Evolutionary conservation across 2,329 filamentous ascomycete genomes (phyloP).

Genomic region (Colletotrichum camelliae): DNA sequence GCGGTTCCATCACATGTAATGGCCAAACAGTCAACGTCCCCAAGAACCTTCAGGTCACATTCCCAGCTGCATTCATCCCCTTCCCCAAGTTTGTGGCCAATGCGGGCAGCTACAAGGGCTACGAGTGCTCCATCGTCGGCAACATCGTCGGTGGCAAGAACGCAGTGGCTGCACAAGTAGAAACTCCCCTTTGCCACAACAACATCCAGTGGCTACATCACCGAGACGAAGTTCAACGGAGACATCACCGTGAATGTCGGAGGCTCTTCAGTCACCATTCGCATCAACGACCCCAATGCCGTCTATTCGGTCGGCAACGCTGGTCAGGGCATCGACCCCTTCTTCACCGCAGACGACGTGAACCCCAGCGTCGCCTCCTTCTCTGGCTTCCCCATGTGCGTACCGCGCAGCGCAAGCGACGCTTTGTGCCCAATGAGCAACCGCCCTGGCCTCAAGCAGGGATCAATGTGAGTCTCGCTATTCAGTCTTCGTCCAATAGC

Average conservation of each 20-base stretch:
- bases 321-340: conserved; percentile 29
- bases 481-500: rapidly evolving
- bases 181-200: conserved; percentile 38
- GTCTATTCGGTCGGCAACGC: conserved; percentile 43
- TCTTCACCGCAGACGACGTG: conserved; percentile 51
- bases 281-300: conserved; percentile 49
- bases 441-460: conserved; percentile 27
- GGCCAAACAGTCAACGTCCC: conserved; percentile 21
- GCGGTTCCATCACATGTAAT: conserved; percentile 20
- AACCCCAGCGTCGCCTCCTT: conserved; percentile 52
- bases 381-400: conserved; percentile 57
- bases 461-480: conserved; percentile 13
- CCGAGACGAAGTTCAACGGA: conserved; percentile 35
- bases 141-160: conserved; percentile 39
- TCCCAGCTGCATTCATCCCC: conserved; percentile 23
- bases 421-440: conserved; percentile 40
- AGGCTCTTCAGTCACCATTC: conserved; percentile 29
- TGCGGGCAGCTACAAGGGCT: background rate
- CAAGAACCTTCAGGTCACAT: conserved; percentile 25
- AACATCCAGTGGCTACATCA: conserved; percentile 38
- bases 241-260: conserved; percentile 40
- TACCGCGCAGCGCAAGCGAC: conserved; percentile 44
- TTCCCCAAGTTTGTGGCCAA: conserved; percentile 24
- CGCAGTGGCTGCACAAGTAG: conserved; percentile 42
- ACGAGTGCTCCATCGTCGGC: conserved; percentile 34